phyloP scores from a whole-genome alignment of 1,139 yeast species.

The Suhomyces atakaporum region DNA sequence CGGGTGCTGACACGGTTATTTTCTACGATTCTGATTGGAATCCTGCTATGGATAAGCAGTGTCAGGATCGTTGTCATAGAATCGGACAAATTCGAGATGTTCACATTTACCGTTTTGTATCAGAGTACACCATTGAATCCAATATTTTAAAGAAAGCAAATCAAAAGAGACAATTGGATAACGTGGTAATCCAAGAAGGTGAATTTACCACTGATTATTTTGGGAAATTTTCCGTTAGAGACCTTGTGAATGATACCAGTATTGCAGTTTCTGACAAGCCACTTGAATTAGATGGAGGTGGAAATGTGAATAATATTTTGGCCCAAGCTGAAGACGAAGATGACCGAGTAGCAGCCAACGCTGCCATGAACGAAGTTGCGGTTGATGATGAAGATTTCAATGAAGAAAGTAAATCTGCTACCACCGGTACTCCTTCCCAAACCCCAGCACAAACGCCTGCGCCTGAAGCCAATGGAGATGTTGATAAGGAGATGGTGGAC shows the following conservation, averaged over 20 bases:
- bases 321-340: slow-evolving; percentile 97
- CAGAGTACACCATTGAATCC: slow-evolving; percentile 94
- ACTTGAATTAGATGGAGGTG: slow-evolving; percentile 40
- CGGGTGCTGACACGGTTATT: slow-evolving; percentile 99
- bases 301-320: slow-evolving; percentile 63
- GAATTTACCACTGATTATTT: slow-evolving; percentile 97
- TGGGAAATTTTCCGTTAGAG: slow-evolving; percentile 85
- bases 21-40: slow-evolving; percentile 99
- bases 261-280: slow-evolving; percentile 39
- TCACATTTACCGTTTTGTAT: slow-evolving; percentile 92
- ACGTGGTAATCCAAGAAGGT: slow-evolving; percentile 96
- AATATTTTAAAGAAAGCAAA: slow-evolving; percentile 93
- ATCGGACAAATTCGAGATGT: slow-evolving; percentile 98
- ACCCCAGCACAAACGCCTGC: slow-evolving; percentile 24
- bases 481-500: slow-evolving; percentile 22
- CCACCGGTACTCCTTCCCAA: slow-evolving; percentile 36
- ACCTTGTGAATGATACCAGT: slow-evolving; percentile 70
- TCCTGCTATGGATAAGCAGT: slow-evolving; percentile 99
- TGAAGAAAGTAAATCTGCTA: slow-evolving; percentile 36
- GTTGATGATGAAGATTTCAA: slow-evolving; percentile 82
- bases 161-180: slow-evolving; percentile 92
- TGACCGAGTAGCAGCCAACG: slow-evolving; percentile 88
- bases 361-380: slow-evolving; percentile 85
- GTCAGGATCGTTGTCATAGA: slow-evolving; percentile 98
- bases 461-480: slow-evolving; percentile 17